Conservation (phyloP, 805 yeast species). For the Tetrapisispora taiwanensis region DNA sequence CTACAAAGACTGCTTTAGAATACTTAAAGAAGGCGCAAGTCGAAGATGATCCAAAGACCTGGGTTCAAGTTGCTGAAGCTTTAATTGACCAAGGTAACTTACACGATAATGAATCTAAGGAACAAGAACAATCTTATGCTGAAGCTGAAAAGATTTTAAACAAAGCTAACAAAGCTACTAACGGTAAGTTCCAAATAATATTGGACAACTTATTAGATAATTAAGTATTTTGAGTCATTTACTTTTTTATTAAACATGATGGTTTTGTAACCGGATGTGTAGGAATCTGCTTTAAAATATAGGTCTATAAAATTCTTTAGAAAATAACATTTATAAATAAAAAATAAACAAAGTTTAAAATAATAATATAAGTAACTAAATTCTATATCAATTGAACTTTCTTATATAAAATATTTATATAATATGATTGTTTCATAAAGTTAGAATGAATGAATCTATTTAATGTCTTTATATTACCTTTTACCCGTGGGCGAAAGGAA, state of each 20-base stretch:
- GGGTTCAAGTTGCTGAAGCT: constrained; percentile 84
- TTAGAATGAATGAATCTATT: no score
- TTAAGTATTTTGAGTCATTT: constrained; percentile 1
- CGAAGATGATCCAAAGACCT: constrained; percentile 65
- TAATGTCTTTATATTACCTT: no score
- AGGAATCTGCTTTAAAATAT: no score
- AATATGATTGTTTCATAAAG: no score
- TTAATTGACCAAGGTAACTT: constrained; percentile 70
- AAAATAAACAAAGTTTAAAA: no score
- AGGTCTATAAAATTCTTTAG: no score
- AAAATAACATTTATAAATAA: no score
- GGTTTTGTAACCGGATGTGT: no score
- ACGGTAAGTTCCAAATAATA: constrained; percentile 60
- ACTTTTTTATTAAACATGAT: neutral
- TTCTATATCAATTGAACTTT: no score
- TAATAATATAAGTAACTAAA: no score
- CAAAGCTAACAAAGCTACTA: constrained; percentile 70
- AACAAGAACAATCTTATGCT: constrained; percentile 56
- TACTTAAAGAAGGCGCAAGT: constrained; percentile 51
- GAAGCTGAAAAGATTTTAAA: constrained; percentile 59
- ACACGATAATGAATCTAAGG: constrained; percentile 49
- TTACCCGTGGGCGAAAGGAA: no score
- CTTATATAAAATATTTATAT: no score
- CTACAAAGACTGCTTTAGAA: constrained; percentile 44
- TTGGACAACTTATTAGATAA: constrained; percentile 40